Base-by-base conservation (phyloP, 108 stramenopile genomes). In the Skeletonema potamos region DNA sequence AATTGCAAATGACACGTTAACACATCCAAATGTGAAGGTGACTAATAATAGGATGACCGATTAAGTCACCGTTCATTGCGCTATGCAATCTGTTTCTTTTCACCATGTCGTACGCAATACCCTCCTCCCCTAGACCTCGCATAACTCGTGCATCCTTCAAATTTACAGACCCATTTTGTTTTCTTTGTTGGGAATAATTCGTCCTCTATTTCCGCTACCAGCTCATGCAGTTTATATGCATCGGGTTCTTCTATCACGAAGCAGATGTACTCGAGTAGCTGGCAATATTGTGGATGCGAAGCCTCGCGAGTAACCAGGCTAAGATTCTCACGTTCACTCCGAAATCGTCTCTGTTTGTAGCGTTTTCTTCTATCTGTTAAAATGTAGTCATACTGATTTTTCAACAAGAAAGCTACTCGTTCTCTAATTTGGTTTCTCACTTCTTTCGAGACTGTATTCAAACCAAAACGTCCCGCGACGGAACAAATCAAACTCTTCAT, bases 221-320 rank as follows among this genome's bases (percentile, higher is more conserved):
- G n/a, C 8, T 64, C 37, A 11, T 77, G 76, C 62, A 77, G 55
- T 41, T 58, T 69, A 34, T 48, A n/a, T 9, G 46, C 60, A n/a
- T 70, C 56, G 0, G 62, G 51, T 34, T 68, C 76, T 59, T 68
- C 62, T n/a, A 77, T 66, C 28, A 66, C 57, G 28, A 58, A 78
- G 22, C 77, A 78, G 0, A 78, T 59, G 24, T 71, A 78, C 48
- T 78, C 77, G 11, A 78, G 15, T 10, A 78, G 64, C 20, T 64
- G 69, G 30, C 63, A 70, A 66, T 78, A 78, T 48, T 66, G 57
- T 32, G 77, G 51, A 66, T 66, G 63, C 0, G 48, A 51, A 61
- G 28, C 41, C 46, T 69, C 58, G 41, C 62, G 48, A 9, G 24
- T 39, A 8, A 51, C 22, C 22, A 51, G 20, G 8, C 8, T 22